Evolutionary conservation across 768 basidiomycete genomes (phyloP).

Genomic region (Cubamyces lactineus): DNA sequence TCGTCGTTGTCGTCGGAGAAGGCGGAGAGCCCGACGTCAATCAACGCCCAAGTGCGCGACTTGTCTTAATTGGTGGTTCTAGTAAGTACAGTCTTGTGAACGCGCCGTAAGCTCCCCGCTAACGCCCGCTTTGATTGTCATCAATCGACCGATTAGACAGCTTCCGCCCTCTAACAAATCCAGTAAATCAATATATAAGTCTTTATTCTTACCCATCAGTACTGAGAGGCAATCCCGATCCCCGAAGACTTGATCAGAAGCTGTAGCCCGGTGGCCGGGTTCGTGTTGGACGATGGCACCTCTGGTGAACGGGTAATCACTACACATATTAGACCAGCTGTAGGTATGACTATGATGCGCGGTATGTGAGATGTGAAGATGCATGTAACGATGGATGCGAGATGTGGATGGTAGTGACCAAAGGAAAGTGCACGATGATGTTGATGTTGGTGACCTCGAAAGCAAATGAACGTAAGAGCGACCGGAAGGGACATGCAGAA

Average conservation of each 20-base stretch:
- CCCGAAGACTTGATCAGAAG: no score
- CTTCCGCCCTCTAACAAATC: no score
- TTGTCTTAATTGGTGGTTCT: neutral
- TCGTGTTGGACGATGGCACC: neutral
- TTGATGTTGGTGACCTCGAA: constrained; percentile 15
- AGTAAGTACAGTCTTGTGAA: neutral
- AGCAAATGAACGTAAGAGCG: constrained; percentile 22
- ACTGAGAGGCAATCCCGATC: neutral
- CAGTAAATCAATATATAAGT: neutral
- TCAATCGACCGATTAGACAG: no score
- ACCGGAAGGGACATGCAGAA: constrained; percentile 4
- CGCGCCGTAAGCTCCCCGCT: neutral
- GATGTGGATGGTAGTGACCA: constrained; percentile 9
- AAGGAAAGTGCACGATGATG: constrained; percentile 21
- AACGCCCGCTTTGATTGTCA: neutral
- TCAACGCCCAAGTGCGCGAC: constrained; percentile 13
- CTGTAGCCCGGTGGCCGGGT: no score
- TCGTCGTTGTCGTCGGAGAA: constrained; percentile 16
- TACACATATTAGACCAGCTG: constrained; percentile 24
- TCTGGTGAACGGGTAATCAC: constrained; percentile 1
- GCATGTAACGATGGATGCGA: constrained; percentile 14
- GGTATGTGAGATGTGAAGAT: constrained; percentile 17
- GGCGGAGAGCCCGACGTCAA: constrained; percentile 16
- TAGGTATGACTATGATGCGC: constrained; percentile 22
- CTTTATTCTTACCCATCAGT: neutral